Conservation (phyloP, 805 yeast species). For the Blastobotrys terrestris region DNA sequence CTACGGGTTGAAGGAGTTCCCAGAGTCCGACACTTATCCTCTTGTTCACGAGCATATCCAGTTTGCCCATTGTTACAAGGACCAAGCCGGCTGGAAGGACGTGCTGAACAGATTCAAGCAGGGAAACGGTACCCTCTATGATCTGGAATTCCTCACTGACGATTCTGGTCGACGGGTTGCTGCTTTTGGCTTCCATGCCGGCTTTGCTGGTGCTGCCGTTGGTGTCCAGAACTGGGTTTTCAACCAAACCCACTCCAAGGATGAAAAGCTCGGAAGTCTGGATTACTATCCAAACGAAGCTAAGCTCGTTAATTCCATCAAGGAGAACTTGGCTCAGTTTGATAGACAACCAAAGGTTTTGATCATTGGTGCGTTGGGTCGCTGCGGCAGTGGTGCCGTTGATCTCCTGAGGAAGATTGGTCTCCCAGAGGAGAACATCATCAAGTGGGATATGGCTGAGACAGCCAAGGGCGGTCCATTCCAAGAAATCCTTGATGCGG, state of each 20-base stretch:
- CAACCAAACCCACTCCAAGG: slow-evolving; percentile 65
- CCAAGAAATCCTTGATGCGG: slow-evolving; percentile 78
- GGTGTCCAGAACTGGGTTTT: slow-evolving; percentile 94
- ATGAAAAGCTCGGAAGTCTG: slow-evolving; percentile 69
- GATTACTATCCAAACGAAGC: slow-evolving; percentile 77
- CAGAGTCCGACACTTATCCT: slow-evolving; percentile 85
- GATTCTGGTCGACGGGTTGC: slow-evolving; percentile 98
- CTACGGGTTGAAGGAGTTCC: slow-evolving; percentile 91
- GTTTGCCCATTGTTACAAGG: slow-evolving; percentile 97
- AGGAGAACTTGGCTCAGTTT: slow-evolving; percentile 48
- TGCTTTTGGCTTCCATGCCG: slow-evolving; percentile 99
- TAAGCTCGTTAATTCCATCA: slow-evolving; percentile 49
- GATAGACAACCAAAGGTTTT: slow-evolving; percentile 60
- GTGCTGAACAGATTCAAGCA: slow-evolving; percentile 83
- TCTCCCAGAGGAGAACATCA: slow-evolving; percentile 73
- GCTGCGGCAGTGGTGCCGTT: slow-evolving; percentile 98
- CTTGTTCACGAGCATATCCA: slow-evolving; percentile 93
- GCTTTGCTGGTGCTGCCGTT: slow-evolving; percentile 99
- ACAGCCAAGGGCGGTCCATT: slow-evolving; percentile 98
- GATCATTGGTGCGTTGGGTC: slow-evolving; percentile 95
- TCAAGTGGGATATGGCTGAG: slow-evolving; percentile 96
- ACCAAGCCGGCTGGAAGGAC: slow-evolving; percentile 96
- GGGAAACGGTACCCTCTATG: slow-evolving; percentile 88
- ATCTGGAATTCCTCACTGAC: slow-evolving; percentile 88
- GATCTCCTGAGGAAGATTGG: slow-evolving; percentile 79